A percentile compares a stretch with the other conserved stretches of the same genome.
Conservation (phyloP, 805 yeast species). For the Candida adriatica region DNA sequence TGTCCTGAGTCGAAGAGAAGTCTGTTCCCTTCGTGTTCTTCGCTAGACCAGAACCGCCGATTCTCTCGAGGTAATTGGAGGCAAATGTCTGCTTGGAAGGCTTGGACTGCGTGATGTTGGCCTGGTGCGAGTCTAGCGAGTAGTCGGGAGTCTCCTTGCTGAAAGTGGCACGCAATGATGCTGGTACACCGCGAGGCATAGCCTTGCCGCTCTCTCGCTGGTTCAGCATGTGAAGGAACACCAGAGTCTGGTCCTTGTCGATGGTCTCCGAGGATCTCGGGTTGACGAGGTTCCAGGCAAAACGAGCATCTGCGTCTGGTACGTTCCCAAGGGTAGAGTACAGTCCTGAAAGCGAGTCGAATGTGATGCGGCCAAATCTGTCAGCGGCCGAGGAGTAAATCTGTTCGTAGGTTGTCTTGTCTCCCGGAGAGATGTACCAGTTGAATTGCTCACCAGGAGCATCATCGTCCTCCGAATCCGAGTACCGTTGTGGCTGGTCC, state of each 20-base stretch:
- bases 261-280: conserved; percentile 84
- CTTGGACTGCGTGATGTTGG: conserved; percentile 22
- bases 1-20: conserved; percentile 59
- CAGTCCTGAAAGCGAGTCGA: conserved; percentile 60
- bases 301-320: conserved; percentile 77
- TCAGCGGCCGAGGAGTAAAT: conserved; percentile 73
- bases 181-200: conserved; percentile 93
- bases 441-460: conserved; percentile 45
- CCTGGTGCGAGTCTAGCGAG: conserved; percentile 51
- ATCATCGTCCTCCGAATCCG: conserved; percentile 53
- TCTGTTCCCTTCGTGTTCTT: conserved; percentile 52
- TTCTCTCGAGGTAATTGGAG: conserved; percentile 44
- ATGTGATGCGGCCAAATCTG: conserved; percentile 70
- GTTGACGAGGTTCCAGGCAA: conserved; percentile 93
- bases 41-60: conserved; percentile 37
- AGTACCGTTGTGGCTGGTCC: conserved; percentile 25
- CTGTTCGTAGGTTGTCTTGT: conserved; percentile 68
- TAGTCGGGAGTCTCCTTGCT: conserved; percentile 78
- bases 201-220: conserved; percentile 81
- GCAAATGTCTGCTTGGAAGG: conserved; percentile 39
- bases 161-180: conserved; percentile 84
- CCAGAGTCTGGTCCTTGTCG: conserved; percentile 88
- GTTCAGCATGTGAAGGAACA: conserved; percentile 83
- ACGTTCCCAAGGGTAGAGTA: conserved; percentile 64
- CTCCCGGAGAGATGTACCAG: conserved; percentile 95